Evolutionary conservation across 306 rosid species (phyloP), one percentile per base, ranked within the genome.

Genomic region (Morella rubra): DNA sequence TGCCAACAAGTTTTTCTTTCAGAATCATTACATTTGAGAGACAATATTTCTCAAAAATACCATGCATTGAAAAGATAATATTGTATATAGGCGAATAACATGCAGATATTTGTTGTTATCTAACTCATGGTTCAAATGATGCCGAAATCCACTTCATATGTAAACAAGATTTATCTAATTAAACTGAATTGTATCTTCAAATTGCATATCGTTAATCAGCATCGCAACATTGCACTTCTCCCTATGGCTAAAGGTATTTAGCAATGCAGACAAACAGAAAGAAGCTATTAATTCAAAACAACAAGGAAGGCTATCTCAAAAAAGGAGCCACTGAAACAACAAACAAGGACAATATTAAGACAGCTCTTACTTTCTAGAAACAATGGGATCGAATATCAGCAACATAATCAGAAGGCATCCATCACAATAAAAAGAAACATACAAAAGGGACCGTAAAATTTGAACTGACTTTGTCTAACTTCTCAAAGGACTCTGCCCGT

Each of bases 381-480:
- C 49, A 14, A 41, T 1, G 13, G 10, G 5, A 4, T 46, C 42
- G n/a, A 14, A 70, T 47, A 56, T 59, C 19, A 27, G 20, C 42
- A 61, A 61, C 71, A 74, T 44, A 59, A 52, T 24, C 15, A 15
- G 69, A 71, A 40, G 70, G 18, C 32, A 72, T 37, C 18, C 12
- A 52, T 69, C 20, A 74, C 45, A 52, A 7, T 60, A 27, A 18
- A 60, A 37, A 62, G 71, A 22, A 76, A 19, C 16, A 64, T 49
- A 44, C 51, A 3, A 16, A 74, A 64, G 61, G 74, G 67, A 80
- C 50, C 19, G 70, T 19, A 37, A 19, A 77, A 79, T 59, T 50
- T 72, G 87, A 77, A 94, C 98, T 89, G 79, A 95, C 99, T 90
- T 95, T 91, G 89, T 86, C 91, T 64, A 95, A 82, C 86, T 92